phyloP scores from a whole-genome alignment of 2,329 filamentous ascomycete genomes.

The Colletotrichum magnum region DNA sequence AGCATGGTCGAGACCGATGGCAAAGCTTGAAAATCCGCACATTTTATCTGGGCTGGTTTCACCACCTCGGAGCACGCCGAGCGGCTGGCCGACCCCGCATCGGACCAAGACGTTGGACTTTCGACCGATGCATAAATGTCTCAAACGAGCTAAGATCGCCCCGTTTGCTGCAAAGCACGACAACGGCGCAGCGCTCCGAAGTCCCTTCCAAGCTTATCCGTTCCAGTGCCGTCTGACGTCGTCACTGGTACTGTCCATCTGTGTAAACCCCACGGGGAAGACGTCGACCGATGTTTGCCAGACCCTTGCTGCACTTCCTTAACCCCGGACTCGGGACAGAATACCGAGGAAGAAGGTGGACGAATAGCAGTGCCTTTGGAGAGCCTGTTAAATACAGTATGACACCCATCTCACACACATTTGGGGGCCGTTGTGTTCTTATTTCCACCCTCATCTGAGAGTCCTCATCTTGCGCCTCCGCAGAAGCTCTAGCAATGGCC shows the following conservation, averaged over 20 bases:
- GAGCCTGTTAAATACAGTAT: background rate
- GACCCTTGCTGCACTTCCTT: background rate
- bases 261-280: background rate
- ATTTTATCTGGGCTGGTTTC: background rate
- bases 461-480: too few relatives aligned
- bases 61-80: background rate
- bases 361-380: background rate
- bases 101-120: background rate
- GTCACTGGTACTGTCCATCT: too few relatives aligned
- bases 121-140: background rate
- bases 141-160: background rate
- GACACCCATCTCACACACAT: background rate
- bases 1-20: background rate
- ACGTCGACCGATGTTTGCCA: background rate
- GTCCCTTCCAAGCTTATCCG: background rate
- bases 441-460: too few relatives aligned
- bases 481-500: too few relatives aligned
- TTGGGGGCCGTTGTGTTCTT: too few relatives aligned
- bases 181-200: too few relatives aligned
- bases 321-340: background rate
- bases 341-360: background rate
- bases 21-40: background rate
- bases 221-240: too few relatives aligned
- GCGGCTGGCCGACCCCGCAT: background rate
- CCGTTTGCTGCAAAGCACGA: too few relatives aligned